phyloP scores from a whole-genome alignment of 768 basidiomycete species.

The Tulasnella sp. region DNA sequence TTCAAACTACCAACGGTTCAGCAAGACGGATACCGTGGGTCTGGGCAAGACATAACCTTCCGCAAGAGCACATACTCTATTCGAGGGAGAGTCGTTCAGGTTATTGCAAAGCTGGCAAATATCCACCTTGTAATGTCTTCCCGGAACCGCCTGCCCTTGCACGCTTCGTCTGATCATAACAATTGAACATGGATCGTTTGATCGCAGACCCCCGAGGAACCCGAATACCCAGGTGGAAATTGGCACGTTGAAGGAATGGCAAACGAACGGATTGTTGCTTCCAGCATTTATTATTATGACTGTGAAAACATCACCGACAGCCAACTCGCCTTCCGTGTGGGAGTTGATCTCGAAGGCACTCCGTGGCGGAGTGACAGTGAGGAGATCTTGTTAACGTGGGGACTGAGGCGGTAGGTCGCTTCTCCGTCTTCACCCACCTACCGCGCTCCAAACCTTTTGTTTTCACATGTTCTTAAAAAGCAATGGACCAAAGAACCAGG shows the following conservation, averaged over 20 bases:
- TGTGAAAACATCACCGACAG: constrained; percentile 37
- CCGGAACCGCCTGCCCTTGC: background rate
- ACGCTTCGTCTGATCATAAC: too few species aligned
- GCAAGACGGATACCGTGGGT: background rate
- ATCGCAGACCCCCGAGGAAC: constrained; percentile 37
- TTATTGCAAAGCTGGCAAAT: constrained; percentile 44
- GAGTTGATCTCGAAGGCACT: constrained; percentile 30
- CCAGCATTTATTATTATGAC: constrained; percentile 31
- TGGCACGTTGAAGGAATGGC: constrained; percentile 42
- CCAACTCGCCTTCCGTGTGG: constrained; percentile 36
- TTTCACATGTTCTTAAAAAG: background rate
- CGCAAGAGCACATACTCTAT: constrained; percentile 30
- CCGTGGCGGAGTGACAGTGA: constrained; percentile 29
- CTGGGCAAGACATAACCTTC: background rate
- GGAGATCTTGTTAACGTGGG: constrained; percentile 45
- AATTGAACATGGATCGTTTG: too few species aligned
- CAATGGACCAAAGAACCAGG: background rate
- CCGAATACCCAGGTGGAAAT: constrained; percentile 47
- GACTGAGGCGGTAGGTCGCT: constrained; percentile 33
- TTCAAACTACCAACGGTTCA: background rate
- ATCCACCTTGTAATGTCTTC: constrained; percentile 41
- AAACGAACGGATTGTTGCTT: constrained; percentile 36
- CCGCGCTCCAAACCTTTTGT: constrained; percentile 24
- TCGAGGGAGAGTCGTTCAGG: constrained; percentile 38
- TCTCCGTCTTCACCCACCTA: constrained; percentile 32